phyloP scores from a whole-genome alignment of 1,139 yeast species.

The Suhomyces bokatorum region DNA sequence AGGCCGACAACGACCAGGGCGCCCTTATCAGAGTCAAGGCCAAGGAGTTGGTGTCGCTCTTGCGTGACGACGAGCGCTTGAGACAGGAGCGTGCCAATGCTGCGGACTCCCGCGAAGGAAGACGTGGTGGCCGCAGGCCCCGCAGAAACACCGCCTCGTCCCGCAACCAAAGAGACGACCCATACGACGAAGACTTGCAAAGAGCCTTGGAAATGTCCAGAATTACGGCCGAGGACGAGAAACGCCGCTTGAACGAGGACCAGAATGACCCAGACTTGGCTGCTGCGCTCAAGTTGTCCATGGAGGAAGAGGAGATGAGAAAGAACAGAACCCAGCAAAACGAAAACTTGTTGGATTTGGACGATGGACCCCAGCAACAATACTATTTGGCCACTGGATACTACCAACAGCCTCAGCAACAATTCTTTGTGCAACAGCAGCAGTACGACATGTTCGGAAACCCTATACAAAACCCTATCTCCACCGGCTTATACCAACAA shows the following conservation, averaged over 20 bases:
- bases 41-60: slow-evolving; percentile 76
- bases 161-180: slow-evolving; percentile 33
- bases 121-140: slow-evolving; percentile 26
- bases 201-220: slow-evolving; percentile 81
- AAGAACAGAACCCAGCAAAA: slow-evolving; percentile 49
- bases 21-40: slow-evolving; percentile 89
- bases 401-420: slow-evolving; percentile 32
- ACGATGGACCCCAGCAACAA: slow-evolving; percentile 39
- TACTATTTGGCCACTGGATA: slow-evolving; percentile 34
- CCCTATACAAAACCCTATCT: slow-evolving; percentile 60
- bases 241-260: slow-evolving; percentile 34
- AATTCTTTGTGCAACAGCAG: slow-evolving; percentile 19
- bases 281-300: slow-evolving; percentile 78
- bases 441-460: slow-evolving; percentile 77
- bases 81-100: slow-evolving; percentile 66
- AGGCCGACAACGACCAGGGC: slow-evolving; percentile 82
- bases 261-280: slow-evolving; percentile 69
- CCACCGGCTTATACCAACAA: slow-evolving; percentile 47
- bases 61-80: slow-evolving; percentile 83
- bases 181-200: slow-evolving; percentile 79
- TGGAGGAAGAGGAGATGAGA: slow-evolving; percentile 86
- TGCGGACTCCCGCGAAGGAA: slow-evolving; percentile 12
- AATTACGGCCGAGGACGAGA: slow-evolving; percentile 83
- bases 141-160: slow-evolving; percentile 19
- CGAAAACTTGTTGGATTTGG: slow-evolving; percentile 55